Evolutionary conservation across 2,329 filamentous ascomycete genomes (phyloP).

Genomic region (Colletotrichum shisoi): DNA sequence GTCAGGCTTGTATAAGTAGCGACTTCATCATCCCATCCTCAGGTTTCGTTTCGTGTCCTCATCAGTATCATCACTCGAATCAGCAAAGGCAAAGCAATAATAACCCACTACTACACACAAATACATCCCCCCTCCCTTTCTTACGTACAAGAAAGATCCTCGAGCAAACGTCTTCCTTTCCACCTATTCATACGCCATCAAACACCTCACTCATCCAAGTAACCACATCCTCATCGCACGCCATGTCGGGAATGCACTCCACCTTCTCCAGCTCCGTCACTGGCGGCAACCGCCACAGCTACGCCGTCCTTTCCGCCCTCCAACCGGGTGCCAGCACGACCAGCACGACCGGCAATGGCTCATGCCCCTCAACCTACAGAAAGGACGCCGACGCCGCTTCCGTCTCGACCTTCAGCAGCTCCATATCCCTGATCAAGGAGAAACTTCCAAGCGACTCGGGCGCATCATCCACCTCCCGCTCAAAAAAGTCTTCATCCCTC

Average conservation of each 20-base stretch:
- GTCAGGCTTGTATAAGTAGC: slow-evolving; percentile 28
- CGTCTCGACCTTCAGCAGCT: slow-evolving; percentile 40
- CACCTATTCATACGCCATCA: not conserved
- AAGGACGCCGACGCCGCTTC: slow-evolving; percentile 33
- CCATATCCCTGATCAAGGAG: slow-evolving; percentile 26
- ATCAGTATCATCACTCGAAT: slow-evolving; percentile 5
- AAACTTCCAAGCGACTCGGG: not conserved
- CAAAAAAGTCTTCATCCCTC: slow-evolving; percentile 29
- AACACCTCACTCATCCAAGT: not conserved
- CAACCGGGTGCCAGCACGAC: slow-evolving; percentile 9
- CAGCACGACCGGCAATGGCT: not conserved
- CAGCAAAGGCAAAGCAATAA: not conserved
- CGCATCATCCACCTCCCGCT: not conserved
- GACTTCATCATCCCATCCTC: not conserved
- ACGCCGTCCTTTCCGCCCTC: slow-evolving; percentile 29
- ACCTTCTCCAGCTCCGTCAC: slow-evolving; percentile 36
- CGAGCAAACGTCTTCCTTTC: not conserved
- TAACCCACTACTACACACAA: not conserved
- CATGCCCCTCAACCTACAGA: slow-evolving; percentile 8
- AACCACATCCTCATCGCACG: not conserved
- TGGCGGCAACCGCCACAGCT: slow-evolving; percentile 31
- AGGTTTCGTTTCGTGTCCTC: slow-evolving; percentile 1
- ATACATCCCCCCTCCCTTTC: not conserved
- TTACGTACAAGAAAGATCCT: too few species aligned
- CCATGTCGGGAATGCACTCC: slow-evolving; percentile 35